Base-by-base conservation (phyloP, 192 early-diverging fungal genomes). In the Umbelopsis sp. region DNA sequence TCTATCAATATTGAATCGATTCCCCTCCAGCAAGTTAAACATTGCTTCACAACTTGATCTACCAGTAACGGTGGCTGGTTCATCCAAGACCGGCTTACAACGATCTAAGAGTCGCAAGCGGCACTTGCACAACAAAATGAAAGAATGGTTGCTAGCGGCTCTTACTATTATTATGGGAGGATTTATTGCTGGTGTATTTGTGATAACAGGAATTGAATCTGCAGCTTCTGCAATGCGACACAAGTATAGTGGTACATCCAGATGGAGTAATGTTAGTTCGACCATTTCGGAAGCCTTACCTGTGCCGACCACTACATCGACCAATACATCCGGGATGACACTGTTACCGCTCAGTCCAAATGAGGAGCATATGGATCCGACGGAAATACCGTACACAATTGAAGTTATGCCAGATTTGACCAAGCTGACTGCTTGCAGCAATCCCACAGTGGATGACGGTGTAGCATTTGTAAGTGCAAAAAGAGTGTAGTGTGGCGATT, bases 131-230 rank as follows among this genome's bases (percentile, higher is more conserved):
- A 29, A 62, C 26, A 62, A 34, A 62, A 62, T 26, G 20, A 62
- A 62, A 62, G 56, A 62, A 34, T 62, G 56, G 56, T n/a, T 62
- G 56, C 56, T 62, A 14, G 56, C 56, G 31, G 56, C 56, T 17
- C 56, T 62, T 26, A 62, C 56, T 32, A 62, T 62, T 3, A 29
- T 62, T 7, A 34, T 62, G 56, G 56, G 56, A 62, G 56, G 56
- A 20, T 62, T 62, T 17, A 62, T 62, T 16, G 56, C 56, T 62
- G 56, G 56, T 29, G 56, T 62, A 6, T 62, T 62, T 34, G 56
- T 62, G 0, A 62, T 62, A 20, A 62, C 56, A 0, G 56, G 56
- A 11, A 62, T 62, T 8, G 56, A 62, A n/a, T 62, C 56, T 11
- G 56, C 56, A n/a, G 56, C 56, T 34, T 62, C 56, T 16, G 11